phyloP scores from a whole-genome alignment of 441 rosid genomes.

The Bocquillonia castaneifolia region DNA sequence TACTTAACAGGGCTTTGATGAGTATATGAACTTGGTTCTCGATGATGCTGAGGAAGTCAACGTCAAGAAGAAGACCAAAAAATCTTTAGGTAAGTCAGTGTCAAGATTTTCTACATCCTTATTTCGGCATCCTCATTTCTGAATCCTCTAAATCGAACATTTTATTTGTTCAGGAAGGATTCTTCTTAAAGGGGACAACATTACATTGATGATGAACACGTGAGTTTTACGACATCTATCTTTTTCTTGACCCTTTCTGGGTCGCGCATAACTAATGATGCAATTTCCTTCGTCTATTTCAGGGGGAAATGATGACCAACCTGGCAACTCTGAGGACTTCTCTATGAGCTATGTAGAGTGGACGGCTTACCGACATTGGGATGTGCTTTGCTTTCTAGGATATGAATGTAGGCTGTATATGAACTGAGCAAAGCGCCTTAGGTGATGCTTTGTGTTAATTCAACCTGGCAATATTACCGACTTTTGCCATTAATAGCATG shows the following conservation, averaged over 20 bases:
- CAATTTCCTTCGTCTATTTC: not conserved
- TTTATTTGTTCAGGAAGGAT: constrained; percentile 58
- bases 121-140: not conserved
- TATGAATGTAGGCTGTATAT: not conserved
- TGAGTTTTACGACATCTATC: constrained; percentile 29
- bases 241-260: not conserved
- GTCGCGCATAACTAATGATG: not conserved
- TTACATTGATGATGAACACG: constrained; percentile 86
- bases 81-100: constrained; percentile 50
- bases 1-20: constrained; percentile 71
- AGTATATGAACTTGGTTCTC: constrained; percentile 87
- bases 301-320: constrained; percentile 15
- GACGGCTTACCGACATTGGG: not conserved
- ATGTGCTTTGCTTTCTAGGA: not conserved
- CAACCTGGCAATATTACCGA: too few relatives aligned
- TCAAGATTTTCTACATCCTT: not conserved
- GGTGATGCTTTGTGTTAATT: too few relatives aligned
- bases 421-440: too few relatives aligned
- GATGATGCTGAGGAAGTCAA: constrained; percentile 92
- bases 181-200: constrained; percentile 80
- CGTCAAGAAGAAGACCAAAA: constrained; percentile 74
- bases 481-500: too few relatives aligned
- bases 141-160: constrained; percentile 13
- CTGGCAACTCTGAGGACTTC: not conserved
- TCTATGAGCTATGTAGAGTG: not conserved